These are phyloP conservation scores for Camelina sativa DNA, from an alignment of 345 rosid genomes.

Conservation along the genomic window DNA sequence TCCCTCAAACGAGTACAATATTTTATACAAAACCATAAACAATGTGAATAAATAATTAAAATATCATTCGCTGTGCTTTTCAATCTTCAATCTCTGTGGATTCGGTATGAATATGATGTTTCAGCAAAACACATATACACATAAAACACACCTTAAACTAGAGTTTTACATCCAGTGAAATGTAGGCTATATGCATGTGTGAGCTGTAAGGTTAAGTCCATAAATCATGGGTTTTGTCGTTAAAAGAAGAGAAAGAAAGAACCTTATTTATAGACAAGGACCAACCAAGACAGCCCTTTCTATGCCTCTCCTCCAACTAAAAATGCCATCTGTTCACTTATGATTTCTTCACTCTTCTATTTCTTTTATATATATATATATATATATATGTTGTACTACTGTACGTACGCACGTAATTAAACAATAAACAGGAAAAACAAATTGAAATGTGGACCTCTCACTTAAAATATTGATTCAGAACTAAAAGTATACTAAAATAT, in stretches of 20 bases:
- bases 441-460: slow-evolving; percentile 8
- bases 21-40: too few relatives aligned
- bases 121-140: neutral
- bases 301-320: slow-evolving; percentile 35
- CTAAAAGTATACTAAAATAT: neutral
- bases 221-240: slow-evolving; percentile 42
- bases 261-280: slow-evolving; percentile 37
- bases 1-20: too few relatives aligned
- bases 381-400: slow-evolving; percentile 11
- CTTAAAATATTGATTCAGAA: neutral
- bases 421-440: neutral
- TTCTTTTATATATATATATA: neutral
- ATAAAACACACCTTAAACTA: neutral
- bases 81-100: slow-evolving; percentile 6
- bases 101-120: neutral
- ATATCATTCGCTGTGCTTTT: neutral
- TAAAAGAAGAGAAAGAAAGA: slow-evolving; percentile 43
- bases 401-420: slow-evolving; percentile 6
- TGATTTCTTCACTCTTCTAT: slow-evolving; percentile 31
- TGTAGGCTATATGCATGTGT: slow-evolving; percentile 36
- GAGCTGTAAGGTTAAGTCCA: slow-evolving; percentile 48
- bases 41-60: neutral
- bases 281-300: slow-evolving; percentile 45
- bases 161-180: slow-evolving; percentile 21
- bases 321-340: slow-evolving; percentile 39